Evolutionary conservation across 306 rosid species (phyloP).

Genomic region (Glycine tomentella): DNA sequence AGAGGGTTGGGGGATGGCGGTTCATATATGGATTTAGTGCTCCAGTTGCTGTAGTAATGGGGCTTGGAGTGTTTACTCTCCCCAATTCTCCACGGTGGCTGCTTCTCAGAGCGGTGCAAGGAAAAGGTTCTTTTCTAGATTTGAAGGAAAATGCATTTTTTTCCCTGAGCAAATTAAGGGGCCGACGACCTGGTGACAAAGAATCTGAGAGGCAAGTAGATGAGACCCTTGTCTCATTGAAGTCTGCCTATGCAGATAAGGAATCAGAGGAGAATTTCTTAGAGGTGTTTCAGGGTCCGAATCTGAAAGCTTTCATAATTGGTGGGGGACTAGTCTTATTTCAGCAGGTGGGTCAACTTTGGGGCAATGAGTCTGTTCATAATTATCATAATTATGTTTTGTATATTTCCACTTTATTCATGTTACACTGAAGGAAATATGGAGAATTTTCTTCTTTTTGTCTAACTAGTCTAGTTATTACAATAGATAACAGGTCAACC

Average conservation of each 20-base stretch:
- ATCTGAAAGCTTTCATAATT: constrained; percentile 85
- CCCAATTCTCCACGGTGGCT: constrained; percentile 97
- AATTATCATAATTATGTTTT: not conserved
- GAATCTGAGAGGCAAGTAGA: constrained; percentile 85
- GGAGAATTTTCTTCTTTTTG: constrained; percentile 40
- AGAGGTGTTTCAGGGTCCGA: constrained; percentile 95
- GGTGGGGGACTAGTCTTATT: constrained; percentile 95
- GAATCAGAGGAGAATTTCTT: constrained; percentile 83
- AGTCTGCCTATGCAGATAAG: constrained; percentile 75
- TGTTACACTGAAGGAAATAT: constrained; percentile 35
- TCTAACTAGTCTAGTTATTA: constrained; percentile 53
- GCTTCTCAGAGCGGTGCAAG: constrained; percentile 96
- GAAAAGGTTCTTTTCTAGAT: constrained; percentile 76
- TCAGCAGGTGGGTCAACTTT: constrained; percentile 77
- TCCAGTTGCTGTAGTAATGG: constrained; percentile 88
- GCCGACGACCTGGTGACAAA: constrained; percentile 78
- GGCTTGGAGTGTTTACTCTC: constrained; percentile 81
- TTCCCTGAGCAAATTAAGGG: constrained; percentile 81
- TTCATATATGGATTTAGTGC: constrained; percentile 90
- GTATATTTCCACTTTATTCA: constrained; percentile 27
- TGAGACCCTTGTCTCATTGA: constrained; percentile 72
- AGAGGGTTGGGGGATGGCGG: constrained; percentile 89
- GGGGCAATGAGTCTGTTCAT: constrained; percentile 23
- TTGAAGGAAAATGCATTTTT: constrained; percentile 72
- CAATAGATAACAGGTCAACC: constrained; percentile 98